phyloP scores from a whole-genome alignment of 306 rosid species.

The Spatholobus suberectus region DNA sequence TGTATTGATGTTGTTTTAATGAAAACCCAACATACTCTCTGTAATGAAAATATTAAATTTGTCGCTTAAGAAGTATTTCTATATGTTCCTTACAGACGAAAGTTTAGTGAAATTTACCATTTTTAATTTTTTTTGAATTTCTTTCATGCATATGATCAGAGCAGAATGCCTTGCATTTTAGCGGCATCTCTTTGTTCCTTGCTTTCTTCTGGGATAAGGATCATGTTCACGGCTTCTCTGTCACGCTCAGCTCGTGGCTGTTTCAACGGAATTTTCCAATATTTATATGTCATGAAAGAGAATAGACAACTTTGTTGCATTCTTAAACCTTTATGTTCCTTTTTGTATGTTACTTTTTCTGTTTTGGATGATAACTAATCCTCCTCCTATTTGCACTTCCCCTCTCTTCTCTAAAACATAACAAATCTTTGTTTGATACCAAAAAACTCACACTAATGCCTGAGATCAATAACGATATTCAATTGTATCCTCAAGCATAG shows the following conservation, averaged over 20 bases:
- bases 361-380: not conserved
- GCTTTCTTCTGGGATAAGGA: not conserved
- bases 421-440: not conserved
- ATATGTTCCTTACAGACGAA: not conserved
- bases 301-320: not conserved
- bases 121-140: not conserved
- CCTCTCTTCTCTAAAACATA: not conserved
- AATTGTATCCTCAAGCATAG: too few relatives aligned
- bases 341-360: not conserved
- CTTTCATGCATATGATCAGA: not conserved
- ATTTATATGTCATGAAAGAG: not conserved
- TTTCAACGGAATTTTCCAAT: not conserved
- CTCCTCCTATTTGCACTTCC: not conserved
- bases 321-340: not conserved
- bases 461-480: too few relatives aligned
- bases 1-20: not conserved
- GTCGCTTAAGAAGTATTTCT: conserved; percentile 1
- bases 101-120: not conserved
- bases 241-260: not conserved
- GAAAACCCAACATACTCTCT: conserved; percentile 8
- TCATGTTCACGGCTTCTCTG: too few relatives aligned
- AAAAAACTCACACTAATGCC: too few relatives aligned
- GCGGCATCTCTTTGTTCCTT: not conserved
- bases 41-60: conserved; percentile 23
- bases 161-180: not conserved